A percentile compares a stretch with the other conserved stretches of the same genome.
Evolutionary conservation across 306 rosid species (phyloP).

Genomic region (Rubus parviflorus): DNA sequence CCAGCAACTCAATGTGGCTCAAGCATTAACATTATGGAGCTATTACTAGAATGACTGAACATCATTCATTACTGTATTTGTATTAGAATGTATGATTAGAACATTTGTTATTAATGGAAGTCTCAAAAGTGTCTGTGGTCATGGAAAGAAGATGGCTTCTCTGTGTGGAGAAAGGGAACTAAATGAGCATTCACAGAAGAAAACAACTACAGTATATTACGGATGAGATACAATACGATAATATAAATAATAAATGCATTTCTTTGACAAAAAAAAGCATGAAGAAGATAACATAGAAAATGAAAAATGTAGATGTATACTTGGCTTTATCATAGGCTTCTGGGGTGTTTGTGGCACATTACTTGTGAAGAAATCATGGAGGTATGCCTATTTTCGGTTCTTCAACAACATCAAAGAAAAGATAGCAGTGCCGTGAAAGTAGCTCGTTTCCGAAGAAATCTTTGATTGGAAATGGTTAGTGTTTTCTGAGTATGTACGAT

Average conservation of each 20-base stretch:
- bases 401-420: background rate
- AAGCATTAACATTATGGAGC: background rate
- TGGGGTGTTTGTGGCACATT: background rate
- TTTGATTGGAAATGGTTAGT: background rate
- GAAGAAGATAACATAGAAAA: too few species aligned
- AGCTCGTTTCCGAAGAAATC: background rate
- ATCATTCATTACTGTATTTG: background rate
- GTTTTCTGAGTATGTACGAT: background rate
- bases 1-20: slow-evolving; percentile 1
- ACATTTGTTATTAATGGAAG: background rate
- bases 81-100: background rate
- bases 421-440: background rate
- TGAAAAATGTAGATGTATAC: background rate
- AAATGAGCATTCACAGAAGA: background rate
- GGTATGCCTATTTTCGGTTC: background rate
- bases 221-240: background rate
- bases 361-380: slow-evolving; percentile 1
- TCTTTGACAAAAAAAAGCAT: too few species aligned
- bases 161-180: background rate
- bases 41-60: background rate
- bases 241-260: too few species aligned
- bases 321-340: background rate
- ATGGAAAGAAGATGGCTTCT: background rate
- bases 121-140: background rate
- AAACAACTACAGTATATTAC: background rate